Evolutionary conservation across 805 yeast genomes (phyloP).

Genomic region (Pichia nakasei): DNA sequence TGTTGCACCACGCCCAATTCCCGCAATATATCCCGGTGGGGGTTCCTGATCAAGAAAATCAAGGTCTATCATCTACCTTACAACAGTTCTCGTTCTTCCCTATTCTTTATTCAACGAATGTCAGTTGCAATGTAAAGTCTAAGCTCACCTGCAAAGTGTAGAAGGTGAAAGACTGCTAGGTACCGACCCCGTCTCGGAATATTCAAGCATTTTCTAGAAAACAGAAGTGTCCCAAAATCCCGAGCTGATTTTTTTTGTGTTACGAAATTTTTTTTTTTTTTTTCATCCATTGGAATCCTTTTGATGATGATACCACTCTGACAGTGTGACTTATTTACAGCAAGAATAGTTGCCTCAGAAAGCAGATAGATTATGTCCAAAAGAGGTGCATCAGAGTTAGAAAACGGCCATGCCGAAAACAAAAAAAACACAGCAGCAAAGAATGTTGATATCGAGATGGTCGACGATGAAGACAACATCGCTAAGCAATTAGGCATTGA

Average conservation of each 20-base stretch:
- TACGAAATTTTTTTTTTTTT: background rate
- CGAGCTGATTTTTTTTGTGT: background rate
- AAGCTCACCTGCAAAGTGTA: no score
- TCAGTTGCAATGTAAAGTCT: no score
- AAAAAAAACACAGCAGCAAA: constrained; percentile 12
- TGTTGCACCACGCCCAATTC: constrained; percentile 90
- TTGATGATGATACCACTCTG: no score
- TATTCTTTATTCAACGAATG: no score
- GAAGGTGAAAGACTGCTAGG: no score
- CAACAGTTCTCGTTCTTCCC: constrained; percentile 13
- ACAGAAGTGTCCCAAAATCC: no score
- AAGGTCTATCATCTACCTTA: constrained; percentile 25
- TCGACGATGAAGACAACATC: constrained; percentile 28
- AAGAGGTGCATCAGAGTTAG: constrained; percentile 24
- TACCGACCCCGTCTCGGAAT: no score
- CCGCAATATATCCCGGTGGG: constrained; percentile 87
- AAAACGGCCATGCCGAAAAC: constrained; percentile 7
- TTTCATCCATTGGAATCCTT: no score
- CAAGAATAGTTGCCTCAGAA: no score
- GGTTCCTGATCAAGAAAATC: constrained; percentile 72
- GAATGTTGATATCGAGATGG: constrained; percentile 18
- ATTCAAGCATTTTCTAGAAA: no score
- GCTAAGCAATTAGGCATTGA: constrained; percentile 49
- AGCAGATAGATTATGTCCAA: constrained; percentile 22
- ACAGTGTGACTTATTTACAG: no score